A percentile compares a stretch with the other conserved stretches of the same genome.
phyloP scores from a whole-genome alignment of 1,139 yeast genomes.

The Suhomyces maxii region DNA sequence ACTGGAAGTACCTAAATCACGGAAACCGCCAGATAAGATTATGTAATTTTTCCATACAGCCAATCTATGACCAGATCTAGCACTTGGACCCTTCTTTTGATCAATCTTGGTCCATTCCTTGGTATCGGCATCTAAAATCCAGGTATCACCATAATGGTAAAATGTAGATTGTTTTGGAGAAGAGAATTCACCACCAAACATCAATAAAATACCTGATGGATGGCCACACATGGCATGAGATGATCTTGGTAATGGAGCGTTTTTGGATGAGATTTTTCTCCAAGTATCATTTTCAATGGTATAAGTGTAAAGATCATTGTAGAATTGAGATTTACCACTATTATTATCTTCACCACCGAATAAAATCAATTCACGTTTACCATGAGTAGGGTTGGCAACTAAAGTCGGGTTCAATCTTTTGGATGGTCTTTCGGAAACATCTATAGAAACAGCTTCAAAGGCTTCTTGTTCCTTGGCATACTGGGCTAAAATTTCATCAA shows the following conservation, averaged over 20 bases:
- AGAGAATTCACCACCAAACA: constrained; percentile 97
- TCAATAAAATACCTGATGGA: constrained; percentile 79
- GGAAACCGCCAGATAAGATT: constrained; percentile 85
- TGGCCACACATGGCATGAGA: constrained; percentile 95
- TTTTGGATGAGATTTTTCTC: constrained; percentile 77
- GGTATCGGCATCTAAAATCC: constrained; percentile 81
- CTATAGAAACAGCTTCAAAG: constrained; percentile 70
- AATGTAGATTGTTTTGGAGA: constrained; percentile 95
- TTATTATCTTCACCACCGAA: constrained; percentile 85
- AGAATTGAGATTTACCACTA: constrained; percentile 63
- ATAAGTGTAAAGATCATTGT: constrained; percentile 77
- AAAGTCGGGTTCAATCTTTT: constrained; percentile 73
- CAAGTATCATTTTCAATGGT: constrained; percentile 77
- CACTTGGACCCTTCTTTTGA: constrained; percentile 70
- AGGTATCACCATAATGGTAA: constrained; percentile 94
- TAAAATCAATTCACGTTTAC: constrained; percentile 71
- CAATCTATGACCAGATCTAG: constrained; percentile 91
- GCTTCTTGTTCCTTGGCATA: constrained; percentile 78
- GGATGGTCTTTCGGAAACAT: constrained; percentile 58
- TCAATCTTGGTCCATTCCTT: constrained; percentile 93
- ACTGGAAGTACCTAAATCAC: constrained; percentile 83
- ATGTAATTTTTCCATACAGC: constrained; percentile 89
- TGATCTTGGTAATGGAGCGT: constrained; percentile 88
- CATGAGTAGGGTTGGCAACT: constrained; percentile 75
- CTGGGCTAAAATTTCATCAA: constrained; percentile 79